Conservation (phyloP, 2,329 filamentous ascomycete species). For the Phyllosticta paracitricarpa region DNA sequence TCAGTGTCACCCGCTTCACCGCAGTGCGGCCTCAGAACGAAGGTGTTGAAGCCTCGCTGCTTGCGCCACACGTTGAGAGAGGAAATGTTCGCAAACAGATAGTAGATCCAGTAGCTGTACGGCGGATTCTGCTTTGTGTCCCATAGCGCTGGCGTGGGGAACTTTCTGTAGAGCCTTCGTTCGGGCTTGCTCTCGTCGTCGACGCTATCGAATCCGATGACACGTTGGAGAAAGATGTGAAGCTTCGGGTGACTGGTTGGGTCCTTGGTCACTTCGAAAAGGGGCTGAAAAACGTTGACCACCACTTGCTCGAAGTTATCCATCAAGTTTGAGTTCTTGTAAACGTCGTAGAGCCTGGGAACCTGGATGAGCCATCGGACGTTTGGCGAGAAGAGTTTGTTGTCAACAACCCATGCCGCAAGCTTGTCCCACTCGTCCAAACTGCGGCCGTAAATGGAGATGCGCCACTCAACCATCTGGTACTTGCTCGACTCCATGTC, state of each 20-base stretch:
- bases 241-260: conserved; percentile 82
- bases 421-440: conserved; percentile 95
- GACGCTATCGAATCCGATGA: conserved; percentile 94
- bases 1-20: conserved; percentile 96
- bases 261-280: conserved; percentile 89
- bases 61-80: conserved; percentile 89
- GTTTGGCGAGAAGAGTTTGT: conserved; percentile 96
- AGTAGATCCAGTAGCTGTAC: conserved; percentile 99
- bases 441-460: conserved; percentile 89
- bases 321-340: conserved; percentile 82
- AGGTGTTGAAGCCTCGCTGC: conserved; percentile 88
- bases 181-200: conserved; percentile 98
- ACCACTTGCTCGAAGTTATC: conserved; percentile 83
- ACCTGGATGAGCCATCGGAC: conserved; percentile 96
- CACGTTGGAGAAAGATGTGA: conserved; percentile 86
- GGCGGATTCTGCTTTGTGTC: conserved; percentile 89
- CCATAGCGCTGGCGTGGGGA: conserved; percentile 83
- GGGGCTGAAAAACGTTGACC: conserved; percentile 80
- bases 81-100: conserved; percentile 85
- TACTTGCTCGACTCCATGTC: conserved; percentile 98
- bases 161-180: conserved; percentile 88
- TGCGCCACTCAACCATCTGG: conserved; percentile 98
- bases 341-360: conserved; percentile 88
- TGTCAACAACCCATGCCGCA: conserved; percentile 93
- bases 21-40: conserved; percentile 85